Evolutionary conservation across 768 basidiomycete species (phyloP), one percentile per base, ranked within the genome.

Genomic region (Punctularia strigosozonata): DNA sequence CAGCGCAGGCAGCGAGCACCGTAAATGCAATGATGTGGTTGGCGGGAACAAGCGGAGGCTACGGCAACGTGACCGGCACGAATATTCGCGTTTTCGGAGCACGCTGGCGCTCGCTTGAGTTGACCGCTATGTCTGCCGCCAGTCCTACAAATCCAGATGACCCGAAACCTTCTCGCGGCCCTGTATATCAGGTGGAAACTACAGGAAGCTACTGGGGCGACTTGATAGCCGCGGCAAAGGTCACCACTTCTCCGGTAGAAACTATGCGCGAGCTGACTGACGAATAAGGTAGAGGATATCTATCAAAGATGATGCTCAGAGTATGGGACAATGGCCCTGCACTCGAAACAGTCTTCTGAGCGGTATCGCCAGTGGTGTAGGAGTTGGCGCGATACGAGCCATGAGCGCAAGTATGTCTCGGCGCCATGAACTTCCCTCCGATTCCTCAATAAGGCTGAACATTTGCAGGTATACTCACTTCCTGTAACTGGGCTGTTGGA

Each of bases 361-460:
- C 37, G 86, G 86, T 12, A 87, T 89, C 47, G 80, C 76, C n/a
- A 76, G 80, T 41, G 86, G 86, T 12, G 68, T 67, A 1, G 86
- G 83, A 1, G 71, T 89, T 39, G 87, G 86, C 15, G 63, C 81
- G 39, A 73, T 88, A 39, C 71, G 85, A 40, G 78, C 75, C 3
- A 57, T 86, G 49, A 70, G 70, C 49, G 59, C 4, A 41, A 6
- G 23, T 19, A 18, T 17, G 18, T 36, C 23, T 36, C 34, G 25
- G 25, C 25, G 19, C 21, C 2, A 19, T 17, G 17, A 13, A 12
- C 33, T n/a, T n/a, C n/a, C n/a, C n/a, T n/a, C n/a, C n/a, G 7
- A 10, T 41, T 34, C 28, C 31, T 52, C 28, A 20, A 3, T n/a
- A n/a, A n/a, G 21, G 33, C 13, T 23, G 46, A 18, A 17, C 40